Evolutionary conservation across 176 grass and related monocot genomes (phyloP).

Genomic region (Elaeis guineensis): DNA sequence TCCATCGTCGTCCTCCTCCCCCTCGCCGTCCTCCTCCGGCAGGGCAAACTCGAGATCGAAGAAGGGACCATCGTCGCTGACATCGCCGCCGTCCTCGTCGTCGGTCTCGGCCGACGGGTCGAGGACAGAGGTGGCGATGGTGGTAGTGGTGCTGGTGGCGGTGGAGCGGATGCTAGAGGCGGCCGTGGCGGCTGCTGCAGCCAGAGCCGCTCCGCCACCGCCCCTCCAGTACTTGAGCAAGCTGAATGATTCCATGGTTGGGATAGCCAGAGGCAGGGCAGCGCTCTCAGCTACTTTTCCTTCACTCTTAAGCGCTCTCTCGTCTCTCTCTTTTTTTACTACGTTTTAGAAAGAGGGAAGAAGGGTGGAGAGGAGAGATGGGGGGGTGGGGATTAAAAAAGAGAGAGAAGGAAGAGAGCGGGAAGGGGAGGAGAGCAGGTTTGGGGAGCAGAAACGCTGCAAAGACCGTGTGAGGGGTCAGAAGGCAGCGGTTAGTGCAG

Average conservation of each 20-base stretch:
- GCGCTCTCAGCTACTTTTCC: no score
- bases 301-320: no score
- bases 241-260: slow-evolving; percentile 78
- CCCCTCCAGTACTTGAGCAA: slow-evolving; percentile 83
- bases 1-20: slow-evolving; percentile 28
- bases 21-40: slow-evolving; percentile 27
- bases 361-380: no score
- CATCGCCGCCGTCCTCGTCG: slow-evolving; percentile 13
- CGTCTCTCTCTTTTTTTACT: no score
- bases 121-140: slow-evolving; percentile 18
- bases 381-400: no score
- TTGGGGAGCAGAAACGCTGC: no score
- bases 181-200: slow-evolving; percentile 13
- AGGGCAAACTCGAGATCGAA: slow-evolving; percentile 96
- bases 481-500: no score
- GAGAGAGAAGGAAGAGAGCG: no score
- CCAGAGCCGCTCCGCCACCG: slow-evolving; percentile 14
- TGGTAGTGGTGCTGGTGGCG: slow-evolving; percentile 2
- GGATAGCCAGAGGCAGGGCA: slow-evolving; percentile 2
- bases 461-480: no score
- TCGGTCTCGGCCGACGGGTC: slow-evolving; percentile 6
- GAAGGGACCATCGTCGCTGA: slow-evolving; percentile 37
- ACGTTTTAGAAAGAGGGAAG: no score
- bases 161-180: slow-evolving; percentile 9
- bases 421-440: no score